These are phyloP conservation scores for Starmerella bombi DNA, from an alignment of 805 yeast species.

Conservation along the genomic window DNA sequence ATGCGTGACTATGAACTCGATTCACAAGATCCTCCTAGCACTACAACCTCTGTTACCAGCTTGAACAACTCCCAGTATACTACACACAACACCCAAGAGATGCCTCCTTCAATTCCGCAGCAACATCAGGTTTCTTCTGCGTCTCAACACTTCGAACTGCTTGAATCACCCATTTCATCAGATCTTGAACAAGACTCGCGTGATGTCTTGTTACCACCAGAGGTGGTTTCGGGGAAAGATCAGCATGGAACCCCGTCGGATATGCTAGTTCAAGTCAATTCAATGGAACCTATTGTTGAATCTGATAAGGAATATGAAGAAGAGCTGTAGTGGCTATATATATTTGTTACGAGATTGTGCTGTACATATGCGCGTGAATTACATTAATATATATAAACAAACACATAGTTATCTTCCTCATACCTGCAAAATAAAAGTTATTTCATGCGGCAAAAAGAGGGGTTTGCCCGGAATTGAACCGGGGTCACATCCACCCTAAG, in stretches of 20 bases:
- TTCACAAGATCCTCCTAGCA: not conserved
- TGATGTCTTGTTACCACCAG: not conserved
- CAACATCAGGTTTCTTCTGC: not conserved
- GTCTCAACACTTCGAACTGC: not conserved
- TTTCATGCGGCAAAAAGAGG: too few relatives aligned
- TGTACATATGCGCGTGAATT: not conserved
- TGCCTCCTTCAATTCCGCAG: too few relatives aligned
- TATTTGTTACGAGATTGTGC: not conserved
- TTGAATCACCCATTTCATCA: not conserved
- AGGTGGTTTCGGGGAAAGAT: not conserved
- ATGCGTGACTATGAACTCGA: not conserved
- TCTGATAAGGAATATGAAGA: slow-evolving; percentile 1
- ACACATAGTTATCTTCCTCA: too few relatives aligned
- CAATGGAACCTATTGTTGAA: slow-evolving; percentile 3
- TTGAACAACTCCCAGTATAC: not conserved
- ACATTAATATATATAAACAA: too few relatives aligned
- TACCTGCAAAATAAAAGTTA: too few relatives aligned
- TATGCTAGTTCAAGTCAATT: not conserved
- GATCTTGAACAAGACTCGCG: not conserved
- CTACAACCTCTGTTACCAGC: not conserved
- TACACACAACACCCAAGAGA: not conserved
- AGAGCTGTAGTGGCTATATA: not conserved
- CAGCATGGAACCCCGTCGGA: not conserved
- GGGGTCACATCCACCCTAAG: too few relatives aligned
- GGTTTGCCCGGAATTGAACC: too few relatives aligned